Conservation (phyloP, 176 grass and related monocot genomes). For the sorghum (Sorghum bicolor) region DNA sequence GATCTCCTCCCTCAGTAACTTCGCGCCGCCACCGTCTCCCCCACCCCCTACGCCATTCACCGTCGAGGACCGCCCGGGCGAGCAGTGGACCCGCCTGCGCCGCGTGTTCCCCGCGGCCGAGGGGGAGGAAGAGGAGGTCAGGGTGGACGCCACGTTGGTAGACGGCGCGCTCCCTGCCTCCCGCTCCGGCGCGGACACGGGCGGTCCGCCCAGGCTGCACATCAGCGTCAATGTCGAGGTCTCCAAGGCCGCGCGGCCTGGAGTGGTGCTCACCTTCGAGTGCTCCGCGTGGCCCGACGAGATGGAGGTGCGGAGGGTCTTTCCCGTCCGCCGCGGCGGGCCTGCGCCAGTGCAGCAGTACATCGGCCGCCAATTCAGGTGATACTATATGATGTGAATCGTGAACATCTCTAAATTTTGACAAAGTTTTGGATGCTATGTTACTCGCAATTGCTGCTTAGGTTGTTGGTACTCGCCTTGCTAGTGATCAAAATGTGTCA, state of each 20-base stretch:
- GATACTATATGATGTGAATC: not conserved
- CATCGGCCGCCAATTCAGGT: conserved; percentile 67
- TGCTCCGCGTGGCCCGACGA: conserved; percentile 86
- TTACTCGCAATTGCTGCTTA: not conserved
- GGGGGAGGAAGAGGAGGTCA: conserved; percentile 52
- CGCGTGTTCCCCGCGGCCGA: conserved; percentile 14
- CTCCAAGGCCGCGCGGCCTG: conserved; percentile 37
- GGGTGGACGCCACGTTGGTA: conserved; percentile 68
- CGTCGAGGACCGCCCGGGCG: conserved; percentile 48
- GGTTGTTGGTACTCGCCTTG: not conserved
- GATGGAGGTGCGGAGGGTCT: conserved; percentile 63
- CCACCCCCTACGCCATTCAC: conserved; percentile 34
- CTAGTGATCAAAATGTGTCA: not conserved
- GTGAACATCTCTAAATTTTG: not conserved
- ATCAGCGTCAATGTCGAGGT: conserved; percentile 73
- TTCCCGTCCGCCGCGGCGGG: conserved; percentile 29
- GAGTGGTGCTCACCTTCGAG: conserved; percentile 44
- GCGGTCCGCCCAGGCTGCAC: conserved; percentile 42
- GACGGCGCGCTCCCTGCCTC: conserved; percentile 54
- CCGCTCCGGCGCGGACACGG: conserved; percentile 36
- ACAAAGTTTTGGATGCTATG: not conserved
- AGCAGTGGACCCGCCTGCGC: conserved; percentile 58
- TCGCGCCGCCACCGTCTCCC: not conserved
- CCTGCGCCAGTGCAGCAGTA: conserved; percentile 39
- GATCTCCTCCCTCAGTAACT: conserved; percentile 38